These are phyloP conservation scores for Begonia masoniana DNA, from an alignment of 306 rosid genomes.

Conservation along the genomic window DNA sequence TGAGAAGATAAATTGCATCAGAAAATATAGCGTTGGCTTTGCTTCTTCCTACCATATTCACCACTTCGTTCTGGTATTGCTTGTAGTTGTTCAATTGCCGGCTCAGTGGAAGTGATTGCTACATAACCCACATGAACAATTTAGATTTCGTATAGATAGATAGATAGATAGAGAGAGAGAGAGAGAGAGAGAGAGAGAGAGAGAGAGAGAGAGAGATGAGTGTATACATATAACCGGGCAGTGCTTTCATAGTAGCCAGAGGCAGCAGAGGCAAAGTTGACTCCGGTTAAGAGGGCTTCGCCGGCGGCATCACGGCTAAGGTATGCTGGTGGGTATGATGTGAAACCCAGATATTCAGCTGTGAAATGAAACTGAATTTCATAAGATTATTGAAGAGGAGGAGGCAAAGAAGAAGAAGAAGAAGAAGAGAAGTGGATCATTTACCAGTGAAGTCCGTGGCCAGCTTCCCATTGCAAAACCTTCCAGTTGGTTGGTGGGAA, in stretches of 20 bases:
- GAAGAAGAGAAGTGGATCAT: background rate
- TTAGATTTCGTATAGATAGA: background rate
- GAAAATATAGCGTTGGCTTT: constrained; percentile 36
- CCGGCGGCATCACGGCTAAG: constrained; percentile 46
- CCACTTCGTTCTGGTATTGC: constrained; percentile 35
- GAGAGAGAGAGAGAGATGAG: constrained; percentile 1
- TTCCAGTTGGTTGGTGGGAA: constrained; percentile 41
- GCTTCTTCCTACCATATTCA: constrained; percentile 29
- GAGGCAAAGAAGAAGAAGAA: constrained; percentile 1
- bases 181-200: background rate
- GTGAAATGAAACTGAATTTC: constrained; percentile 1
- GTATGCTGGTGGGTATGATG: constrained; percentile 46
- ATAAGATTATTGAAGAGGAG: background rate
- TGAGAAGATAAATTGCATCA: constrained; percentile 33
- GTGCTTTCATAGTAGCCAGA: constrained; percentile 44
- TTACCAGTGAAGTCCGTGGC: constrained; percentile 49
- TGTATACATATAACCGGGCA: constrained; percentile 30
- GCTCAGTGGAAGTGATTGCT: constrained; percentile 31
- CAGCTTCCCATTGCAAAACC: constrained; percentile 62
- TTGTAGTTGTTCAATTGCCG: constrained; percentile 41
- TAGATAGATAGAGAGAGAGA: background rate
- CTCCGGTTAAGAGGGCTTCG: constrained; percentile 36
- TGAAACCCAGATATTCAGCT: constrained; percentile 55
- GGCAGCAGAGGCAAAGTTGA: constrained; percentile 53
- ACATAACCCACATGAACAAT: constrained; percentile 11